A percentile compares a stretch with the other conserved stretches of the same genome.
Evolutionary conservation across 2,329 filamentous ascomycete genomes (phyloP).

Genomic region (Arthrocladium fulminans): DNA sequence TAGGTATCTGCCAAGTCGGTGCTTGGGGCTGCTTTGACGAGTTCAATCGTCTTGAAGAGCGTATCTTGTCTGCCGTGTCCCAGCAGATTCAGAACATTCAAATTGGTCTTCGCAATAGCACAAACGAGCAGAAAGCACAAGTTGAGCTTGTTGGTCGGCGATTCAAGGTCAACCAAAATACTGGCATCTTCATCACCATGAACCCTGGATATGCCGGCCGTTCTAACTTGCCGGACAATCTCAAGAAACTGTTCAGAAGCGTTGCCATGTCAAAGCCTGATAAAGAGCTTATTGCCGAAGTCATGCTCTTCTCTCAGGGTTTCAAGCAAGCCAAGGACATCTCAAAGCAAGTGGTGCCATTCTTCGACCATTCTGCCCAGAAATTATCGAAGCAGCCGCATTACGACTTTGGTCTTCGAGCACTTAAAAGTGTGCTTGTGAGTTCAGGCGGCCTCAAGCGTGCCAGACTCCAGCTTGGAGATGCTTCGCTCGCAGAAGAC

Average conservation of each 20-base stretch:
- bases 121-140: conserved; percentile 70
- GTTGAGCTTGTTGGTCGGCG: conserved; percentile 93
- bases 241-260: conserved; percentile 99
- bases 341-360: conserved; percentile 92
- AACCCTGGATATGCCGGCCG: conserved; percentile 97
- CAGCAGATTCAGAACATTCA: conserved; percentile 99
- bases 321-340: conserved; percentile 93
- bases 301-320: conserved; percentile 99
- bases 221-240: conserved; percentile 94
- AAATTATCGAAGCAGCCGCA: conserved; percentile 91
- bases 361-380: conserved; percentile 84
- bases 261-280: conserved; percentile 99
- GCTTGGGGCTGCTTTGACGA: conserved; percentile 99
- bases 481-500: conserved; percentile 51
- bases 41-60: conserved; percentile 97
- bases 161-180: conserved; percentile 80
- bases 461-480: conserved; percentile 55
- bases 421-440: conserved; percentile 94
- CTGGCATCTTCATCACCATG: conserved; percentile 99
- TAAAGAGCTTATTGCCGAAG: conserved; percentile 98
- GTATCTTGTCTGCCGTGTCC: conserved; percentile 93
- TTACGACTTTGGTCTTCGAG: conserved; percentile 97
- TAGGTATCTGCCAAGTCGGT: conserved; percentile 97
- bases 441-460: conserved; percentile 96
- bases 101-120: conserved; percentile 79